Conservation (phyloP, 2,329 filamentous ascomycete genomes). For the Colletotrichum cereale region DNA sequence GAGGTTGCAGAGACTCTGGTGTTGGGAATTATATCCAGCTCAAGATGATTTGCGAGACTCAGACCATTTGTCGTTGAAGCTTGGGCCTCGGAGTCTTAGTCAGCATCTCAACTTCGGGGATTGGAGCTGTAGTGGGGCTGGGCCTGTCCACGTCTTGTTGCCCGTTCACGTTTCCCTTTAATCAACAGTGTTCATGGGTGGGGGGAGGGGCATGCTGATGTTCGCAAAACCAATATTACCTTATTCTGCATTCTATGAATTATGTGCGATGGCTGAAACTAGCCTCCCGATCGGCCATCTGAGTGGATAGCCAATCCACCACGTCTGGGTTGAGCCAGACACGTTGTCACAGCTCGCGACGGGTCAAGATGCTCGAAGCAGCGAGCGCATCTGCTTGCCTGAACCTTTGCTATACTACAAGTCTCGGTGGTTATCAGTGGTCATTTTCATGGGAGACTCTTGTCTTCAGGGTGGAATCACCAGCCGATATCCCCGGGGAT, state of each 20-base stretch:
- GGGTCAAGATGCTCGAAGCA: too few relatives aligned
- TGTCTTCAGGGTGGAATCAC: background rate
- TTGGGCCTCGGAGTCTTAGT: slow-evolving; percentile 8
- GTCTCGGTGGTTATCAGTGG: background rate
- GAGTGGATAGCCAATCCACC: background rate
- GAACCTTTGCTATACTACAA: background rate
- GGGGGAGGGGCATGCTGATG: background rate
- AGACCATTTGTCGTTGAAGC: background rate
- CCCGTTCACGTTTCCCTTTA: background rate
- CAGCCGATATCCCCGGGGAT: background rate
- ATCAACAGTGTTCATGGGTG: background rate
- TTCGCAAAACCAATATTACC: background rate
- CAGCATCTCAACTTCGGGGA: background rate
- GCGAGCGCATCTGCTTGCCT: too few relatives aligned
- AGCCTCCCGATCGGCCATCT: background rate
- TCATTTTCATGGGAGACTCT: background rate
- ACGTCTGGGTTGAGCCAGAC: background rate
- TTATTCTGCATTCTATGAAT: background rate
- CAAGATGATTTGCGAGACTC: background rate
- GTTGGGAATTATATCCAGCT: background rate
- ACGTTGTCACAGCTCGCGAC: background rate
- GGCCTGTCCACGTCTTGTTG: background rate
- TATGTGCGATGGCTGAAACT: background rate
- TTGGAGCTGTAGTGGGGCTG: background rate
- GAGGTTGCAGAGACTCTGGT: background rate